These are phyloP conservation scores for Phytophthora hybrid DNA, from an alignment of 352 stramenopile genomes.

Conservation along the genomic window DNA sequence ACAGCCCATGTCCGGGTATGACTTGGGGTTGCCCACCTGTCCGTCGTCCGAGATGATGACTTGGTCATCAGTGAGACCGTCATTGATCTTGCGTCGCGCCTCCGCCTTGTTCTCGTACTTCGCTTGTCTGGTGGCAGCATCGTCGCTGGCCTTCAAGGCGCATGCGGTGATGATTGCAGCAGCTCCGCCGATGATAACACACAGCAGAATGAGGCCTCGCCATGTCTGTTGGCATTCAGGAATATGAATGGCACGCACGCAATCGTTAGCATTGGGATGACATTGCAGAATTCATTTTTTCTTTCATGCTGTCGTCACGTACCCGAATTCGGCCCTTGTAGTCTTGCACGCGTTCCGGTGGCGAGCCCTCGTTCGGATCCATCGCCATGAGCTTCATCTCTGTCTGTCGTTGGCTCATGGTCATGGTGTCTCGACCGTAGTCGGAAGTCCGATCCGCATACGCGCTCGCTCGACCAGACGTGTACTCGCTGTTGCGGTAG, in stretches of 20 bases:
- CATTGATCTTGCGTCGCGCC: slow-evolving; percentile 46
- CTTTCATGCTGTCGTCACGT: slow-evolving; percentile 12
- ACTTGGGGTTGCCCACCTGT: slow-evolving; percentile 56
- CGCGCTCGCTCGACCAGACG: slow-evolving; percentile 24
- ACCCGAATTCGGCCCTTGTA: slow-evolving; percentile 78
- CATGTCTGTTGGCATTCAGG: slow-evolving; percentile 53
- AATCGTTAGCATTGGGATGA: background rate
- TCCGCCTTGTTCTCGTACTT: slow-evolving; percentile 39
- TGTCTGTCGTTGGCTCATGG: slow-evolving; percentile 35
- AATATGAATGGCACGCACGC: background rate
- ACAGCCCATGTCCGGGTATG: slow-evolving; percentile 57
- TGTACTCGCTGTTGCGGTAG: slow-evolving; percentile 39
- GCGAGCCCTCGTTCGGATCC: slow-evolving; percentile 37
- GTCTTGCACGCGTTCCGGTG: slow-evolving; percentile 51
- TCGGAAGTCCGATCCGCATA: slow-evolving; percentile 33
- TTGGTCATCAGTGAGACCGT: slow-evolving; percentile 40
- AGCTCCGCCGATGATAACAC: slow-evolving; percentile 49
- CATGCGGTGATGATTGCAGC: slow-evolving; percentile 55
- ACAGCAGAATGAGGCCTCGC: slow-evolving; percentile 60
- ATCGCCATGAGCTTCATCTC: slow-evolving; percentile 74
- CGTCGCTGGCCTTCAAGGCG: slow-evolving; percentile 40
- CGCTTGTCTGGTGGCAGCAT: slow-evolving; percentile 23
- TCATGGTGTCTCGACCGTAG: slow-evolving; percentile 21
- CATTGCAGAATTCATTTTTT: background rate
- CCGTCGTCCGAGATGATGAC: slow-evolving; percentile 57